These are phyloP conservation scores for Keqinozyma sinolaborantium DNA, from an alignment of 1,139 yeast genomes.

Conservation along the genomic window DNA sequence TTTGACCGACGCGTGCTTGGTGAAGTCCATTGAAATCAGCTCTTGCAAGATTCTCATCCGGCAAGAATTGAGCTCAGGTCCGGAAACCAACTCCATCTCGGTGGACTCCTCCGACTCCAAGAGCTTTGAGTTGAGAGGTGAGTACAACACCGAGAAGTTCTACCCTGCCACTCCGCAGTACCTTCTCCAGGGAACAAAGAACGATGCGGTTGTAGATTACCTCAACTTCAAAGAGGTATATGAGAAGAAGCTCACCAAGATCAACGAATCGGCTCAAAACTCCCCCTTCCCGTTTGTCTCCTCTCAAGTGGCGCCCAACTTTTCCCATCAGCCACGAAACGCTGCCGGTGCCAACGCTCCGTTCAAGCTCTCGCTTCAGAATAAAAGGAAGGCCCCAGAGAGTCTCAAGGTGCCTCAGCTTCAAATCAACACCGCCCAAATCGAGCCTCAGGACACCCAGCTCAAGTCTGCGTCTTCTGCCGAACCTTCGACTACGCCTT, in stretches of 20 bases:
- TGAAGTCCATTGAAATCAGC: conserved; percentile 27
- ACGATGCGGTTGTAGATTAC: conserved; percentile 48
- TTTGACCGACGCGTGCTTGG: conserved; percentile 46
- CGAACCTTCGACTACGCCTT: background rate
- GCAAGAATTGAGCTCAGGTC: conserved; percentile 36
- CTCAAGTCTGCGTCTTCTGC: conserved; percentile 7
- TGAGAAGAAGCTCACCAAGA: conserved; percentile 12
- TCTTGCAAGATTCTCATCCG: conserved; percentile 42
- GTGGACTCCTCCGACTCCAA: conserved; percentile 48
- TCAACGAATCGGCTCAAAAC: conserved; percentile 9
- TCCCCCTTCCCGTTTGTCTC: conserved; percentile 10
- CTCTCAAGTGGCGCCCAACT: conserved; percentile 1
- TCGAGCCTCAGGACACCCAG: conserved; percentile 1
- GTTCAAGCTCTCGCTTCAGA: conserved; percentile 20
- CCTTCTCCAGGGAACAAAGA: conserved; percentile 33
- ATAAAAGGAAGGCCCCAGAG: conserved; percentile 10
- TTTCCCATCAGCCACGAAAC: conserved; percentile 1
- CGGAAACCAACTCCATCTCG: conserved; percentile 30
- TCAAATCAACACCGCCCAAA: conserved; percentile 24
- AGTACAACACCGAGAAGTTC: conserved; percentile 33
- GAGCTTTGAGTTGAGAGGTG: conserved; percentile 43
- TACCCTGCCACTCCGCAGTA: conserved; percentile 65
- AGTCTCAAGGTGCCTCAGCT: conserved; percentile 20
- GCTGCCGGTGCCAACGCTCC: conserved; percentile 12
- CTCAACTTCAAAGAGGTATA: conserved; percentile 57